Evolutionary conservation across 2,329 filamentous ascomycete species (phyloP).

Genomic region (Alternaria triticimaculans): DNA sequence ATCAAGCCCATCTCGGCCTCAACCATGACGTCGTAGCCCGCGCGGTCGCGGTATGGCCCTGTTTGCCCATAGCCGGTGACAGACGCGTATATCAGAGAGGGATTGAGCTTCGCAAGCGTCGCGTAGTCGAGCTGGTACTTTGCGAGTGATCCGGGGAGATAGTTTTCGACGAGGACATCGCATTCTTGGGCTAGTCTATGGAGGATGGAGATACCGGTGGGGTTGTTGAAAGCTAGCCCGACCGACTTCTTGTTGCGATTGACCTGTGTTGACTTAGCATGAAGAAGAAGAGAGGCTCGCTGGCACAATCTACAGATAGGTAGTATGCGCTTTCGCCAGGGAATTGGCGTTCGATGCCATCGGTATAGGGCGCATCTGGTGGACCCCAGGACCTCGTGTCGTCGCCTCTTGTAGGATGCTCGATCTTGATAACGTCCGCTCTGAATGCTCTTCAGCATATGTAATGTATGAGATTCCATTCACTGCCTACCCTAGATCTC

Average conservation of each 20-base stretch:
- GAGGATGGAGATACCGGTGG: slow-evolving; percentile 80
- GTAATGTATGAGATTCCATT: not conserved
- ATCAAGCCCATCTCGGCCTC: slow-evolving; percentile 97
- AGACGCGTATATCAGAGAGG: slow-evolving; percentile 86
- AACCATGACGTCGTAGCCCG: slow-evolving; percentile 99
- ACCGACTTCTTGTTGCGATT: slow-evolving; percentile 98
- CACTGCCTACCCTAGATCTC: slow-evolving; percentile 79
- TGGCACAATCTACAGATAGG: too few relatives aligned
- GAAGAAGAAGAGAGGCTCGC: too few relatives aligned
- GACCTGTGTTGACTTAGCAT: slow-evolving; percentile 63
- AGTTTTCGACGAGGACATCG: slow-evolving; percentile 96
- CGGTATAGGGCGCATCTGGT: slow-evolving; percentile 80
- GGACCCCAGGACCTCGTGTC: slow-evolving; percentile 97
- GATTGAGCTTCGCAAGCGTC: slow-evolving; percentile 79
- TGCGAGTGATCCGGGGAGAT: slow-evolving; percentile 83
- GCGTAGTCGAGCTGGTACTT: slow-evolving; percentile 92
- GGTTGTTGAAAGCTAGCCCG: slow-evolving; percentile 86
- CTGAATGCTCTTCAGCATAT: slow-evolving; percentile 55
- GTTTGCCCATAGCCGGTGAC: slow-evolving; percentile 97
- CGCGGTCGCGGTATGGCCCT: slow-evolving; percentile 82
- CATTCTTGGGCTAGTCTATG: slow-evolving; percentile 82
- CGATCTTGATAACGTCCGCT: slow-evolving; percentile 95
- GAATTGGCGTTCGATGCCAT: slow-evolving; percentile 64
- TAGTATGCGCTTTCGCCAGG: slow-evolving; percentile 97
- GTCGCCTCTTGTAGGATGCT: slow-evolving; percentile 89